Base-by-base conservation (phyloP, 306 rosid species). In the Ormosia emarginata region DNA sequence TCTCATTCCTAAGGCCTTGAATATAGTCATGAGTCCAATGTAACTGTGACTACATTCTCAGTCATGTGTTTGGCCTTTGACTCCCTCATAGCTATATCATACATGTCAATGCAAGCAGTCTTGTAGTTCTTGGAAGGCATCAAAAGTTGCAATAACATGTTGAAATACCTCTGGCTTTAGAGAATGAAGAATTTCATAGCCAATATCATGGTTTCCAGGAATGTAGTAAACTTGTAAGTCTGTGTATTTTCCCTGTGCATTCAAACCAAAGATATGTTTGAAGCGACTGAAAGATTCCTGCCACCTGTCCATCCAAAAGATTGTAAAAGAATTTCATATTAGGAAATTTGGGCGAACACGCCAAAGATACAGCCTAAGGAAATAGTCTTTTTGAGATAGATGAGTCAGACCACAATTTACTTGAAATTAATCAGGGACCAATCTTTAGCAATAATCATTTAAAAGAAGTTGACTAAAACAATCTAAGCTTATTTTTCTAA, bases 181-280 rank as follows among this genome's bases (percentile, higher is more conserved):
- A 78, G 83, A 71, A 85, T 82, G 84, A 79, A 74, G 77, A 86
- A 56, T 71, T 86, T 71, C 95, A 81, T 92, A 92, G 70, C 98
- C 98, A 78, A 92, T 85, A 81, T 94, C 97, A 87, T 92, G 98
- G 87, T 94, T 94, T 75, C 98, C 98, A 30, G 95, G 79, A 58
- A 94, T 67, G 85, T 81, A 83, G 88, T 87, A 81, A 77, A 88
- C 95, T 67, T 68, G 82, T 59, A 74, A 82, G 66, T 87, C 82
- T 47, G 64, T 39, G 81, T 84, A 83, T 74, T 72, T 87, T 75
- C 90, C 87, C 78, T 75, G 91, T 53, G 64, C 75, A 57, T 87
- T 82, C 87, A 89, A 83, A 50, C 88, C 87, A 87, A 94, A 89
- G 24, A 92, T 89, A 85, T 89, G 93, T 50, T 76, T 88, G 46